These are phyloP conservation scores for Fusarium sacchari DNA, from an alignment of 2,329 filamentous ascomycete species.

Conservation along the genomic window DNA sequence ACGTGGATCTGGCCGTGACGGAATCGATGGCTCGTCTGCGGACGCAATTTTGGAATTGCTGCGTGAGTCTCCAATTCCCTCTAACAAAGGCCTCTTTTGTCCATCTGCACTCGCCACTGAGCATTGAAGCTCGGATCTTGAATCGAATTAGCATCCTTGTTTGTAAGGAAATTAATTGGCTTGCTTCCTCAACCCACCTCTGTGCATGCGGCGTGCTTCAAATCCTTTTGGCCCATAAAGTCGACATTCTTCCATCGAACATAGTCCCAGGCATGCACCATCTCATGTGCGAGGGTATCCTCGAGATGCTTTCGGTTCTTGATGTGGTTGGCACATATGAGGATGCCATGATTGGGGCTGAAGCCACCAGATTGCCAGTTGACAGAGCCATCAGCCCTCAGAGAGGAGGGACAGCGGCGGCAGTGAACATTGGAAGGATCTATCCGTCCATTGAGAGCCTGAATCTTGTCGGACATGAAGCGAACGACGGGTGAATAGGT, in stretches of 20 bases:
- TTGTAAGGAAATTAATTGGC: not conserved
- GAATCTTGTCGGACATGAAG: conserved; percentile 86
- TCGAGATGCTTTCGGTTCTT: conserved; percentile 83
- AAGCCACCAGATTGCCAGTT: conserved; percentile 83
- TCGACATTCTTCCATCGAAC: conserved; percentile 86
- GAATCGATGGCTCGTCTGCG: conserved; percentile 81
- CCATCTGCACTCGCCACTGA: conserved; percentile 95
- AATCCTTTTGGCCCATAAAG: conserved; percentile 72
- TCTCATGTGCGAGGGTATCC: conserved; percentile 95
- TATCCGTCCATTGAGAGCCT: conserved; percentile 79
- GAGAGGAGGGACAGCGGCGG: conserved; percentile 74
- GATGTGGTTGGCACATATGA: conserved; percentile 93
- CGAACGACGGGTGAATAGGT: conserved; percentile 85
- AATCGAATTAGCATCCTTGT: conserved; percentile 1
- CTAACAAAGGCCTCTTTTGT: conserved; percentile 84
- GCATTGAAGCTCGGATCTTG: conserved; percentile 89
- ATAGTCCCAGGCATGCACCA: conserved; percentile 97
- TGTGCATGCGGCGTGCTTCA: conserved; percentile 92
- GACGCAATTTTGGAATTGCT: conserved; percentile 95
- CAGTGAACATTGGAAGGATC: conserved; percentile 82
- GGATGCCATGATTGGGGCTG: conserved; percentile 84
- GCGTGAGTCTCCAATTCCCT: conserved; percentile 87
- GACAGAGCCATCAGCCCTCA: conserved; percentile 67
- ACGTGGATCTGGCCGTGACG: conserved; percentile 79
- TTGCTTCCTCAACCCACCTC: conserved; percentile 70